Conservation (phyloP, 495 filamentous ascomycete genomes). For the Massariosphaeria phaeospora region DNA sequence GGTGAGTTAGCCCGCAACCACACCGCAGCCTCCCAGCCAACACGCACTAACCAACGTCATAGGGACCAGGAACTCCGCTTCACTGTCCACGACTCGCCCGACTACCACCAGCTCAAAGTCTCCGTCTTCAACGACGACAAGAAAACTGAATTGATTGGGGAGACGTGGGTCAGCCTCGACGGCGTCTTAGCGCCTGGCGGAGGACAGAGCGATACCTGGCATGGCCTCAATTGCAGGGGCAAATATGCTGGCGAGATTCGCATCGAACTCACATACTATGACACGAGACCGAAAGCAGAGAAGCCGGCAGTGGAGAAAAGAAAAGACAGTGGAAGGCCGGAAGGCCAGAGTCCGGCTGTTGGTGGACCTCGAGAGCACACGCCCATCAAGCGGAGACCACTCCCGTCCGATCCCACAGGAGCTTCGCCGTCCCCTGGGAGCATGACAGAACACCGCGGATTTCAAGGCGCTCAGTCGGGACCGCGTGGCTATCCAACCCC, state of each 20-base stretch:
- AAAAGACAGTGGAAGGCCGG: slow-evolving; percentile 42
- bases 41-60: slow-evolving; percentile 31
- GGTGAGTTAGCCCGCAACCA: slow-evolving; percentile 55
- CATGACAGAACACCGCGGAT: slow-evolving; percentile 26
- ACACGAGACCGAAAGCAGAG: slow-evolving; percentile 72
- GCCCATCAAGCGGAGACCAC: slow-evolving; percentile 66
- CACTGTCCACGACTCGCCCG: slow-evolving; percentile 89
- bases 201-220: slow-evolving; percentile 90
- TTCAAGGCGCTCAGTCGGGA: slow-evolving; percentile 16
- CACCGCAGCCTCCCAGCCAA: slow-evolving; percentile 1
- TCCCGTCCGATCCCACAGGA: slow-evolving; percentile 67
- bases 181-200: slow-evolving; percentile 78
- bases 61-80: slow-evolving; percentile 99
- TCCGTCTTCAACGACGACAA: slow-evolving; percentile 98
- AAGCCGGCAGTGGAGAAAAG: slow-evolving; percentile 54
- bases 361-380: slow-evolving; percentile 59
- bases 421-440: slow-evolving; percentile 35
- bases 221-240: slow-evolving; percentile 74
- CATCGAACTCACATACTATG: slow-evolving; percentile 95
- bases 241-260: slow-evolving; percentile 94
- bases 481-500: slow-evolving; percentile 33
- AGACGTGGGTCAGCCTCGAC: slow-evolving; percentile 79
- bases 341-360: slow-evolving; percentile 32
- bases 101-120: slow-evolving; percentile 90
- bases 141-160: slow-evolving; percentile 90